Conservation (phyloP, 768 basidiomycete genomes). For the Amylocystis lapponica region DNA sequence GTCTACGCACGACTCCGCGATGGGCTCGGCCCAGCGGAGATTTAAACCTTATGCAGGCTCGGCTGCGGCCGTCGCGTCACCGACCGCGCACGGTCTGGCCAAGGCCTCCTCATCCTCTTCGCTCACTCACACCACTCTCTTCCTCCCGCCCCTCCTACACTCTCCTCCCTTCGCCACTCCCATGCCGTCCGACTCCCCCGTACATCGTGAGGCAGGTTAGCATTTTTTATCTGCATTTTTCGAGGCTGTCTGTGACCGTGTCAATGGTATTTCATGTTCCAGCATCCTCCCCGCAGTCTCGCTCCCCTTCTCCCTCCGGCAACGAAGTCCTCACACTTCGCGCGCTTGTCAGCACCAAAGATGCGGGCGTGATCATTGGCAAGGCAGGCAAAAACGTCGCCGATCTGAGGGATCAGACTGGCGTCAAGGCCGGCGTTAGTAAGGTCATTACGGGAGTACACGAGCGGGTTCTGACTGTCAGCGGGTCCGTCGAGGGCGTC, state of each 20-base stretch:
- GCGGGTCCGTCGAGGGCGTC: slow-evolving; percentile 87
- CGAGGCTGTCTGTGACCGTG: slow-evolving; percentile 13
- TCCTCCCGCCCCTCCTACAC: slow-evolving; percentile 23
- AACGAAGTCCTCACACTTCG: slow-evolving; percentile 84
- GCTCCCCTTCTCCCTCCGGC: slow-evolving; percentile 66
- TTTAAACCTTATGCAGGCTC: no score
- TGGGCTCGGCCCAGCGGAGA: no score
- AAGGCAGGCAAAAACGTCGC: slow-evolving; percentile 98
- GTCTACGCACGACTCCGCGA: no score
- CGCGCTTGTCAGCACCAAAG: slow-evolving; percentile 94
- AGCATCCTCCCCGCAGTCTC: slow-evolving; percentile 63
- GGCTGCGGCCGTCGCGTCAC: no score
- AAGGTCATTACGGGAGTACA: slow-evolving; percentile 98
- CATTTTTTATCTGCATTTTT: slow-evolving; percentile 6
- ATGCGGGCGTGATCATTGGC: slow-evolving; percentile 96
- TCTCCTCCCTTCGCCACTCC: slow-evolving; percentile 27
- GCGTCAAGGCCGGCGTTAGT: slow-evolving; percentile 97
- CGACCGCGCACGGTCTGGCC: slow-evolving; percentile 10
- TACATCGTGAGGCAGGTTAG: slow-evolving; percentile 50
- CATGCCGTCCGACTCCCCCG: slow-evolving; percentile 65
- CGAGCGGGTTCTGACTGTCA: slow-evolving; percentile 94
- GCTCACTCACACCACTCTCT: slow-evolving; percentile 18
- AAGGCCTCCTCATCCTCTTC: slow-evolving; percentile 11
- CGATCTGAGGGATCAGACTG: slow-evolving; percentile 90
- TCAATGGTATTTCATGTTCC: slow-evolving; percentile 19